Evolutionary conservation across 129 eudicot genomes (phyloP).

Genomic region (Chrysanthemum makinoi): DNA sequence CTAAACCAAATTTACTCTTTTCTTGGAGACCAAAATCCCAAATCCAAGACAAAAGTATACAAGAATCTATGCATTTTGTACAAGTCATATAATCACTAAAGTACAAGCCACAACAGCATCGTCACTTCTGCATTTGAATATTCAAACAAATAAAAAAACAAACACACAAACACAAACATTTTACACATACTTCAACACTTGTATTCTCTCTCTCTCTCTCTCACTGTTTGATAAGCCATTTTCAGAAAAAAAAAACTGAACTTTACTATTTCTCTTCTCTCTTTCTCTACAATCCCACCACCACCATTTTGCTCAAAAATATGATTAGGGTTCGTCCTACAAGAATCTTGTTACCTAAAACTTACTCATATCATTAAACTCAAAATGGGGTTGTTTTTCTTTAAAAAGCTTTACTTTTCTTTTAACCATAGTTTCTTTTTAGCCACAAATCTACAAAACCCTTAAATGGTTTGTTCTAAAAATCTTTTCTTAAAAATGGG

Average conservation of each 20-base stretch:
- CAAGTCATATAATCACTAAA: not conserved
- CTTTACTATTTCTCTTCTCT: constrained; percentile 30
- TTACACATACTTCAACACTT: no score
- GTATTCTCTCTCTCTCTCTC: constrained; percentile 14
- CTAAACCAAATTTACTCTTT: constrained; percentile 22
- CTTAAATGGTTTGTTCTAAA: no score
- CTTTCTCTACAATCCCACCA: constrained; percentile 35
- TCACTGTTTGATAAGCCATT: constrained; percentile 38
- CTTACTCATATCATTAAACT: constrained; percentile 25
- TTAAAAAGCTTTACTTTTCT: not conserved
- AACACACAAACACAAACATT: constrained; percentile 5
- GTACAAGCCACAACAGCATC: constrained; percentile 21
- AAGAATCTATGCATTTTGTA: constrained; percentile 3
- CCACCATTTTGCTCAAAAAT: constrained; percentile 12
- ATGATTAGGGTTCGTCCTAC: constrained; percentile 26
- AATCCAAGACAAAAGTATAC: constrained; percentile 10
- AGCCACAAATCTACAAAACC: no score
- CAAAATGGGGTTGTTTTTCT: constrained; percentile 25
- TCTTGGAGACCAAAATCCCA: constrained; percentile 17
- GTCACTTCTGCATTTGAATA: constrained; percentile 1
- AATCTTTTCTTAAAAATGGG: constrained; percentile 15
- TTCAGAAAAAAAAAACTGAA: constrained; percentile 28
- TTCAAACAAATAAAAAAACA: constrained; percentile 21
- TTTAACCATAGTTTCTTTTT: no score
- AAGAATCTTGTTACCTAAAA: constrained; percentile 15